Evolutionary conservation across 2,329 filamentous ascomycete species (phyloP), one percentile per base, ranked within the genome.

Genomic region (Phyllosticta paracitricarpa): DNA sequence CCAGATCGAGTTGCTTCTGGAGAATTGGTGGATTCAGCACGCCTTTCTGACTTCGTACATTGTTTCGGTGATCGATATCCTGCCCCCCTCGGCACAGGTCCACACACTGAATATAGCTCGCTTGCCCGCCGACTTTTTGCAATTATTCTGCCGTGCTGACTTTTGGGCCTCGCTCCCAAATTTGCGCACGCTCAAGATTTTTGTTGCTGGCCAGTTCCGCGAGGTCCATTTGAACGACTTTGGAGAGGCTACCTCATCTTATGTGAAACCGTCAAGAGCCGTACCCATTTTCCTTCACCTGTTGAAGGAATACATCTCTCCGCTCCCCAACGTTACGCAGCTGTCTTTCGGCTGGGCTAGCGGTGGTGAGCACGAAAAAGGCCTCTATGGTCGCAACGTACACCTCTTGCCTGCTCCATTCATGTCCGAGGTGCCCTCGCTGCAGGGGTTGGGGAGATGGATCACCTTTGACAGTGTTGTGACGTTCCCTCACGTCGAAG

Each of bases 21-120:
- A 89, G 69, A 82, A 84, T 3, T 82, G 85, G 58, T 88, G 86
- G 84, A 85, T 85, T 6, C 85, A 89, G 65, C 77, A 82, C 59
- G 86, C 85, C 19, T 86, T 89, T 68, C 77, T 89, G 55, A 82
- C 85, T 56, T 87, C 86, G 0, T 89, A 86, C 65, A 81, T 85
- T 65, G 80, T 88, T 56, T 81, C 84, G 1, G 71, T 89, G 53
- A 81, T 85, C 25, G 84, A 88, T 66, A 87, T 86, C 63, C 75
- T 76, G 4, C 65, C 68, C 4, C 79, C 76, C 1, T 87, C 89
- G 65, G 63, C 68, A 7, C 72, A 77, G 5, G 77, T 89, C 53
- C 81, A 80, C 24, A 83, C 79, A 5, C 70, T 90, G 52, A 86
- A 81, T 35, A 79, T 90, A 57, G 81, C 85, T 57, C 84, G 84